These are phyloP conservation scores for Opeltia flavorubescens DNA, from an alignment of 495 filamentous ascomycete species.

Conservation along the genomic window DNA sequence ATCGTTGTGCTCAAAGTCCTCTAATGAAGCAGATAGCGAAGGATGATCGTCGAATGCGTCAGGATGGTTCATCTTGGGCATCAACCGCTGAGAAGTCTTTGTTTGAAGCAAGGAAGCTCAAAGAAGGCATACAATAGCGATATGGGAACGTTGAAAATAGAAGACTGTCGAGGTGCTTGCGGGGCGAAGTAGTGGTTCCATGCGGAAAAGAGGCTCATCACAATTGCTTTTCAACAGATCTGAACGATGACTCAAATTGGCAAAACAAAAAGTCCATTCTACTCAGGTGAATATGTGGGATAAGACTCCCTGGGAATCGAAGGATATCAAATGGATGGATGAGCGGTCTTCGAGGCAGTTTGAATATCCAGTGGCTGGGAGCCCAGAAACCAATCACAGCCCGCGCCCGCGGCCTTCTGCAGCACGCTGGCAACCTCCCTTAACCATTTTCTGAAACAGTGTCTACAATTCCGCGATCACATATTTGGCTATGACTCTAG, in stretches of 20 bases:
- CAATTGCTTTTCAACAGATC: too few relatives aligned
- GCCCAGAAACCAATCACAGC: background rate
- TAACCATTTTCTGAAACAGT: too few relatives aligned
- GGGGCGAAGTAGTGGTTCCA: too few relatives aligned
- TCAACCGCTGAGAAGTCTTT: too few relatives aligned
- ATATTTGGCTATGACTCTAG: too few relatives aligned
- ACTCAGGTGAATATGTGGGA: background rate
- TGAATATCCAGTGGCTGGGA: slow-evolving; percentile 1
- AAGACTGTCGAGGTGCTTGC: too few relatives aligned
- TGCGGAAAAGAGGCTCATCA: too few relatives aligned
- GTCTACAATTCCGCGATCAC: too few relatives aligned
- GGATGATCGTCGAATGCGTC: slow-evolving; percentile 52
- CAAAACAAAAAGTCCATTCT: background rate
- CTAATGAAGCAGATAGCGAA: slow-evolving; percentile 56
- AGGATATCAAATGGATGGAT: slow-evolving; percentile 2
- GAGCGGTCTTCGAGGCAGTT: background rate
- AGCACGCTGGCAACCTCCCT: too few relatives aligned
- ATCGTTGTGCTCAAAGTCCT: slow-evolving; percentile 56
- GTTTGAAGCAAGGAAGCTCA: too few relatives aligned
- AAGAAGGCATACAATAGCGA: background rate
- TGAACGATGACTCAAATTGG: background rate
- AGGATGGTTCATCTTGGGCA: slow-evolving; percentile 24
- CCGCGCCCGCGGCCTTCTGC: background rate
- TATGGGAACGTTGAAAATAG: background rate
- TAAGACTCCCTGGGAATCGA: background rate